Conservation (phyloP, 768 basidiomycete genomes). For the Amanita subjunquillea region DNA sequence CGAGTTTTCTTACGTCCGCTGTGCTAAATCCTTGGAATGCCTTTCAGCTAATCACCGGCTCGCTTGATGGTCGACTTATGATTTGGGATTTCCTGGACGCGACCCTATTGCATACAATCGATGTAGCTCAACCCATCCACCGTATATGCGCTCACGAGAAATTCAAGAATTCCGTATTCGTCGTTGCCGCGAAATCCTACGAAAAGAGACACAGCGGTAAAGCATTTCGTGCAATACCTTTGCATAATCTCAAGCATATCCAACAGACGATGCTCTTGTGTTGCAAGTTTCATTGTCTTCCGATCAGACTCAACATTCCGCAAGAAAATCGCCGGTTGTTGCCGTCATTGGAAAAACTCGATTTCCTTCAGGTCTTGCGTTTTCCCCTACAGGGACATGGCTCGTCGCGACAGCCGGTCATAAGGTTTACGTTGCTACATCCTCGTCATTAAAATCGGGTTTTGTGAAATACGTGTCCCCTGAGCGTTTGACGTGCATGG, state of each 20-base stretch:
- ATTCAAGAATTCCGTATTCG: constrained; percentile 61
- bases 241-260: neutral
- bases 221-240: constrained; percentile 10
- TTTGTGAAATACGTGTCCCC: constrained; percentile 80
- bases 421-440: constrained; percentile 67
- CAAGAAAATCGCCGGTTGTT: constrained; percentile 39
- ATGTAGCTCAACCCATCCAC: constrained; percentile 58
- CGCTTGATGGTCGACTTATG: constrained; percentile 73
- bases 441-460: constrained; percentile 45
- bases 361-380: constrained; percentile 47
- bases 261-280: constrained; percentile 42
- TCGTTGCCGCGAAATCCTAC: constrained; percentile 43
- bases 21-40: constrained; percentile 77
- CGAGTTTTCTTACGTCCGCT: constrained; percentile 59
- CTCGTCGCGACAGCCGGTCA: constrained; percentile 66
- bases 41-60: constrained; percentile 83
- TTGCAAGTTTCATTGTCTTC: constrained; percentile 53
- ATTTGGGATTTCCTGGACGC: constrained; percentile 95
- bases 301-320: constrained; percentile 12
- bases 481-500: constrained; percentile 72
- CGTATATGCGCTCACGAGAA: constrained; percentile 62
- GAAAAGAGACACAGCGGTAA: constrained; percentile 30
- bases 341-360: constrained; percentile 58
- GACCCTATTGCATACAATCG: constrained; percentile 62
- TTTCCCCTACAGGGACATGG: constrained; percentile 73